phyloP scores from a whole-genome alignment of 768 basidiomycete genomes.

The Hericium coralloides region DNA sequence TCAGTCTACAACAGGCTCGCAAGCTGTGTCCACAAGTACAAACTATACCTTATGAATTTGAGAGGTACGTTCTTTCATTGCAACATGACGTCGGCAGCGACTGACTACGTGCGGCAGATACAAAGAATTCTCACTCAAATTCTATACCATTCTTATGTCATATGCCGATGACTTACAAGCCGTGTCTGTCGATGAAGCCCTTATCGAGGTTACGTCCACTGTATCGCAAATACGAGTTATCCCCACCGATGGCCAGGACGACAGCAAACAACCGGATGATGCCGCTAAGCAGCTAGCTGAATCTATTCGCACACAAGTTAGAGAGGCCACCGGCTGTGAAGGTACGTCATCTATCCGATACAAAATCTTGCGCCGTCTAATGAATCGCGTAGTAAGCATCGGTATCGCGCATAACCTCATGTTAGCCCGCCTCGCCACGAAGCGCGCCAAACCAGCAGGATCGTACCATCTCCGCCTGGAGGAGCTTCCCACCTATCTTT shows the following conservation, averaged over 20 bases:
- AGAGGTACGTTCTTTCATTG: constrained; percentile 37
- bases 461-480: constrained; percentile 63
- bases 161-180: constrained; percentile 90
- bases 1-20: constrained; percentile 70
- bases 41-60: constrained; percentile 93
- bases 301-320: constrained; percentile 67
- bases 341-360: constrained; percentile 33
- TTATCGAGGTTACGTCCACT: constrained; percentile 75
- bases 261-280: constrained; percentile 29
- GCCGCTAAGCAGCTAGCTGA: constrained; percentile 76
- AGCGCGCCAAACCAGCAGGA: constrained; percentile 85
- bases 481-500: constrained; percentile 46
- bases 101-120: constrained; percentile 44
- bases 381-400: constrained; percentile 59
- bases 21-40: constrained; percentile 62
- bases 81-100: neutral
- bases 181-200: constrained; percentile 93
- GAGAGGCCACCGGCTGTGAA: constrained; percentile 76
- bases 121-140: constrained; percentile 73
- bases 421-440: constrained; percentile 86
- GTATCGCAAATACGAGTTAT: constrained; percentile 31
- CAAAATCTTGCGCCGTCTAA: neutral
- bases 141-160: constrained; percentile 88
- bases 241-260: constrained; percentile 20
- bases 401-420: constrained; percentile 90